phyloP scores from a whole-genome alignment of 345 rosid species.

The Populus davidiana region DNA sequence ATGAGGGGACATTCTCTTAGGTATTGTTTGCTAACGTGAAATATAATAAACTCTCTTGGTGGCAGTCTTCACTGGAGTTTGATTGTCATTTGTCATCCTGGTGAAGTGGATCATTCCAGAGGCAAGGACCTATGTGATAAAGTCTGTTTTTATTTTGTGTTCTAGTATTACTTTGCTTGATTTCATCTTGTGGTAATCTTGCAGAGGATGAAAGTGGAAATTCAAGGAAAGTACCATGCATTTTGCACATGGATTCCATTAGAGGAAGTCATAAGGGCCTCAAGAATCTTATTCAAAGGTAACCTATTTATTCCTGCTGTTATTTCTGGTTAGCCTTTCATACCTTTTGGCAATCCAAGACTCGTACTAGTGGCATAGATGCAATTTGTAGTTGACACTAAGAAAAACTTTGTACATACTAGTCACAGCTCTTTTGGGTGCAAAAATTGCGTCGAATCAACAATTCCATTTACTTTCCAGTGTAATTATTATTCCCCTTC shows the following conservation, averaged over 20 bases:
- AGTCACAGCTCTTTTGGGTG: neutral
- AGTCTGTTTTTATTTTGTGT: constrained; percentile 14
- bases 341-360: neutral
- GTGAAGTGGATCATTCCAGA: constrained; percentile 60
- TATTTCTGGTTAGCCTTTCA: neutral
- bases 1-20: neutral
- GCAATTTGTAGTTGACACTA: neutral
- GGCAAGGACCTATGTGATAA: constrained; percentile 33
- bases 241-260: constrained; percentile 96
- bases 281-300: constrained; percentile 88
- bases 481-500: neutral
- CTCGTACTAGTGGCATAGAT: neutral
- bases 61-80: constrained; percentile 98
- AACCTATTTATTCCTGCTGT: constrained; percentile 1
- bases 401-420: neutral
- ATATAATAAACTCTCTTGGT: constrained; percentile 19
- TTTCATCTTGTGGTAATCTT: constrained; percentile 21
- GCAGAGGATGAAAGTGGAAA: constrained; percentile 54
- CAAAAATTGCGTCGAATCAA: neutral
- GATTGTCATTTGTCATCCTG: constrained; percentile 88
- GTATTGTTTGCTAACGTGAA: constrained; percentile 13
- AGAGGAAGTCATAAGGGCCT: constrained; percentile 93
- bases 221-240: constrained; percentile 65
- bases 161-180: neutral
- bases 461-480: neutral